phyloP scores from a whole-genome alignment of 345 rosid genomes.

The Sisymbrium altissimum region DNA sequence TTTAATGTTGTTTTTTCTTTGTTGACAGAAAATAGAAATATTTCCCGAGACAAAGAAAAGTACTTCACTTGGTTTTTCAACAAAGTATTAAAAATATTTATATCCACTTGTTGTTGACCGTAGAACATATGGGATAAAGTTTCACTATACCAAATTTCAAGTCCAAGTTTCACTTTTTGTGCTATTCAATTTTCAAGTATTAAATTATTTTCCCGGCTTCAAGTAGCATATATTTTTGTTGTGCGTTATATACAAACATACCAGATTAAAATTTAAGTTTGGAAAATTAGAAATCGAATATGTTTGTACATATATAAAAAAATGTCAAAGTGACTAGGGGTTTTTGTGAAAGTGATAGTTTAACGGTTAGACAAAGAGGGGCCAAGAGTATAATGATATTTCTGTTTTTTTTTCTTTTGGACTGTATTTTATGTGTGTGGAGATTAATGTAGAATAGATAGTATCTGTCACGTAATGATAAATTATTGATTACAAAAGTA shows the following conservation, averaged over 20 bases:
- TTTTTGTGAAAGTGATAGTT: constrained; percentile 22
- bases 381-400: not conserved
- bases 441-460: not conserved
- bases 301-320: not conserved
- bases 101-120: constrained; percentile 18
- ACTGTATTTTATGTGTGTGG: constrained; percentile 1
- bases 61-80: not conserved
- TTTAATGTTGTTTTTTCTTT: not conserved
- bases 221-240: not conserved
- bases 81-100: not conserved
- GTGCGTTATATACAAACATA: not conserved
- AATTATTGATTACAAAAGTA: constrained; percentile 8
- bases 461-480: constrained; percentile 14
- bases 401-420: not conserved
- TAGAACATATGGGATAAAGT: not conserved
- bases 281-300: not conserved
- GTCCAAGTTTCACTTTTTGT: too few species aligned
- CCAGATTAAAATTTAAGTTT: not conserved
- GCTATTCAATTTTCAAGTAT: not conserved
- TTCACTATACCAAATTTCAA: not conserved
- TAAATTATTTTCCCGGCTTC: not conserved
- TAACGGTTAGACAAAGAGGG: constrained; percentile 20
- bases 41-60: not conserved
- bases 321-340: not conserved
- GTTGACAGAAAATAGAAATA: not conserved